A percentile compares a stretch with the other conserved stretches of the same genome.
Evolutionary conservation across 257 asterid genomes (phyloP).

Genomic region (Nicotiana undulata): DNA sequence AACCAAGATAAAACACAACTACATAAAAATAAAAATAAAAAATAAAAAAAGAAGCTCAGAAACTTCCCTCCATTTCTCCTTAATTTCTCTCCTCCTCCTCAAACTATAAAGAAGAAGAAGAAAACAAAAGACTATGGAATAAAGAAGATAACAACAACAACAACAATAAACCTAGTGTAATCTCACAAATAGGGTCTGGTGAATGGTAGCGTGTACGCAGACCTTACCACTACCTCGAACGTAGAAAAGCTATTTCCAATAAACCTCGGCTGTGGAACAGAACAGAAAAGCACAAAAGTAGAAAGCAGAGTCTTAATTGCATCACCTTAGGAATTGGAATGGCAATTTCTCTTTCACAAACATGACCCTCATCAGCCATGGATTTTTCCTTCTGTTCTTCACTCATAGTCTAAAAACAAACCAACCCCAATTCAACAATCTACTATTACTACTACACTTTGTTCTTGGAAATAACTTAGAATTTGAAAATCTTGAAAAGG

Average conservation of each 20-base stretch:
- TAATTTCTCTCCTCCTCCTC: not conserved
- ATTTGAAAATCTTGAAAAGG: conserved; percentile 7
- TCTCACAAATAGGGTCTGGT: too few species aligned
- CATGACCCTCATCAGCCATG: conserved; percentile 4
- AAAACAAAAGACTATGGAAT: not conserved
- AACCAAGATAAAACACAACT: not conserved
- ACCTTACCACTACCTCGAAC: too few species aligned
- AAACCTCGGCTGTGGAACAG: not conserved
- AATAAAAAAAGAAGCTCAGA: not conserved
- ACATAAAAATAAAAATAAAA: not conserved
- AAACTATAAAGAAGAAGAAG: not conserved
- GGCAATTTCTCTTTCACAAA: conserved; percentile 21
- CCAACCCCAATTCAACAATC: not conserved
- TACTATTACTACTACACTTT: not conserved
- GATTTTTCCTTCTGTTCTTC: not conserved
- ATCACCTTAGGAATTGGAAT: conserved; percentile 32
- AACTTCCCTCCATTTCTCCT: not conserved
- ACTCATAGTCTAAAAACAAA: not conserved
- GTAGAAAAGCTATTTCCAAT: too few species aligned
- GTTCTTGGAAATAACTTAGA: not conserved
- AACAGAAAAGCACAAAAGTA: not conserved
- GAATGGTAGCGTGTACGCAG: too few species aligned
- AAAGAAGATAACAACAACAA: too few species aligned
- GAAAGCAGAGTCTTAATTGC: not conserved
- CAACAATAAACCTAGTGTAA: too few species aligned